Evolutionary conservation across 768 basidiomycete genomes (phyloP), one percentile per base, ranked within the genome.

Genomic region (Collybiopsis confluens): DNA sequence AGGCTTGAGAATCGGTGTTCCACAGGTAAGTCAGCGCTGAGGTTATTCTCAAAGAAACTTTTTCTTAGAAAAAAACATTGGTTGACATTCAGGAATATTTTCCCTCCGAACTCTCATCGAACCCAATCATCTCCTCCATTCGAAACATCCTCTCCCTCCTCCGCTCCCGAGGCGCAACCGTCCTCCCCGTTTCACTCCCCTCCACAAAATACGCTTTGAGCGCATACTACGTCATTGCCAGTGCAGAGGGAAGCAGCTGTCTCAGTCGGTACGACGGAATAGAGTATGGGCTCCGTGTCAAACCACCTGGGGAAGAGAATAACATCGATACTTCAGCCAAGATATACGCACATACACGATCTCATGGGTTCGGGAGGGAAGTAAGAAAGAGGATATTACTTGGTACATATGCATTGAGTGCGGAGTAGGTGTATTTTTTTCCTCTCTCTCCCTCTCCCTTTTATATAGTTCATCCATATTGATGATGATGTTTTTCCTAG

Each of bases 321-420:
- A 72, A 82, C 60, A 59, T 72, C 26, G 74, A 71, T 11, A 81
- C 77, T 57, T 77, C 81, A 3, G 75, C 79, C 2, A 65, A 73
- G 28, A 72, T 84, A 0, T 92, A 91, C 60, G 82, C 89, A 1
- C 68, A 73, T 42, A 81, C 83, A 2, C 80, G 96, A 18, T 77
- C 87, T 0, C 68, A 67, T 24, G 85, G 85, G 26, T 94, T 98
- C 58, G 95, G 96, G 0, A 57, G 62, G 0, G 96, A 98, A 64
- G 96, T 94, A 4, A 81, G 84, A 66, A 88, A 88, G 66, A 83
- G 96, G 0, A 83, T 99, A 5, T 62, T 98, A 21, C 74, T 98
- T 1, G 96, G 96, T 0, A 93, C 93, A 0, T 92, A 95, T 63
- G 90, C 95, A 2, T 73, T 99, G 40, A 88, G 87, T 0, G 94